Percentiles rank a stretch among this genome's conserved stretches.
These are phyloP conservation scores for Entomortierella parvispora DNA, from an alignment of 192 early-diverging fungal species.

Conservation along the genomic window DNA sequence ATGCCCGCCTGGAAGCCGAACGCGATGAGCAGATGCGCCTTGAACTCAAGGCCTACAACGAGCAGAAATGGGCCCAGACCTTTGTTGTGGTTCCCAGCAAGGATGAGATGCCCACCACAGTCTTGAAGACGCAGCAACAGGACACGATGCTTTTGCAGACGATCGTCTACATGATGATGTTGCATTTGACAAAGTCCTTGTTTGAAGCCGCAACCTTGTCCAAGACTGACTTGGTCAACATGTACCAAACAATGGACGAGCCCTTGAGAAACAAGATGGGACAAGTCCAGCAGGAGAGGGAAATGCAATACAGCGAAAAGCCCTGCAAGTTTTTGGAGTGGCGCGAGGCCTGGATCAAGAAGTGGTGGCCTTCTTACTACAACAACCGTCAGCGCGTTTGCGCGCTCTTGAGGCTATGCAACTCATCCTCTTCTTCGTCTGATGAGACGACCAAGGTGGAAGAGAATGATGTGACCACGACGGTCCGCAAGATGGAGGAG, in stretches of 20 bases:
- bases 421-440: background rate
- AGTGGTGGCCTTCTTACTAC: conserved; percentile 44
- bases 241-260: conserved; percentile 42
- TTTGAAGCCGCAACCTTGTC: conserved; percentile 49
- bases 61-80: conserved; percentile 38
- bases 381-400: conserved; percentile 47
- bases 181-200: conserved; percentile 36
- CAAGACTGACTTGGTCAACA: conserved; percentile 34
- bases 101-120: background rate
- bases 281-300: conserved; percentile 2
- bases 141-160: conserved; percentile 36
- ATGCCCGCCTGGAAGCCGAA: conserved; percentile 21
- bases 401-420: conserved; percentile 34
- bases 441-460: background rate
- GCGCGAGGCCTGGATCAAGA: conserved; percentile 42
- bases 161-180: conserved; percentile 54
- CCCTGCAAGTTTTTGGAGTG: conserved; percentile 42
- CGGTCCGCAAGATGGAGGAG: conserved; percentile 46
- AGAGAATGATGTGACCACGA: conserved; percentile 22
- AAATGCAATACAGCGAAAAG: background rate
- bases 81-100: conserved; percentile 48
- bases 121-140: conserved; percentile 16
- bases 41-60: conserved; percentile 41
- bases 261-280: conserved; percentile 39
- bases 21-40: conserved; percentile 50